Conservation (phyloP, 805 yeast genomes). For the Diddensiella transvaalensis region DNA sequence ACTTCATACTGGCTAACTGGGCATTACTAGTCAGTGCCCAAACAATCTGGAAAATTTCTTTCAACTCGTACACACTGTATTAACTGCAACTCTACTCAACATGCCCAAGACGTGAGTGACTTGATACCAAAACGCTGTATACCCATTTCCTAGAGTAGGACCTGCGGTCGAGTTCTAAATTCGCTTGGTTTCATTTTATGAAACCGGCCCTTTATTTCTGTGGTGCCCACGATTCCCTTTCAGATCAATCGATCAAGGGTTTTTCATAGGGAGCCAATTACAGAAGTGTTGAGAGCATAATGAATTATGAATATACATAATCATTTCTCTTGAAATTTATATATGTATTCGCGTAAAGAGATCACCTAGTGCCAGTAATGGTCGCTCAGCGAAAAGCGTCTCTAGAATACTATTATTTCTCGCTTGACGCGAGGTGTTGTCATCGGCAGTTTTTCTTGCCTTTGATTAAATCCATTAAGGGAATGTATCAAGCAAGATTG, state of each 20-base stretch:
- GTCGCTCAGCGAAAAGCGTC: neutral
- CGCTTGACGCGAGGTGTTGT: conserved; percentile 7
- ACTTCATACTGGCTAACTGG: too few relatives aligned
- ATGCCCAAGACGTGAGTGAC: conserved; percentile 11
- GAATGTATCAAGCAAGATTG: conserved; percentile 3
- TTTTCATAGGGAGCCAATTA: too few relatives aligned
- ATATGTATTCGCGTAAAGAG: conserved; percentile 3
- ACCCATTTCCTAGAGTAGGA: too few relatives aligned
- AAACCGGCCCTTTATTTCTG: conserved; percentile 11
- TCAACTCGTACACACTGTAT: too few relatives aligned
- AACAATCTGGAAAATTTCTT: too few relatives aligned
- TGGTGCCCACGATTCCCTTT: too few relatives aligned
- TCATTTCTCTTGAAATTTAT: conserved; percentile 2
- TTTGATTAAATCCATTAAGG: conserved; percentile 15
- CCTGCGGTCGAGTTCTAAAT: too few relatives aligned
- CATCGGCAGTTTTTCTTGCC: neutral
- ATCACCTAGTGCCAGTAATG: conserved; percentile 1
- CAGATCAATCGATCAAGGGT: too few relatives aligned
- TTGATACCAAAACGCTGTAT: neutral
- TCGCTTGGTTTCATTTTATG: neutral
- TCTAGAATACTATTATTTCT: conserved; percentile 8
- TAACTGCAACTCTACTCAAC: too few relatives aligned
- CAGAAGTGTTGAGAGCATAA: conserved; percentile 11
- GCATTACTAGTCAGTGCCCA: too few relatives aligned
- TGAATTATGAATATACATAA: neutral